Percentiles rank a stretch among this genome's conserved stretches.
Conservation (phyloP, 1,284 basidiomycete species). For the Phylloporus sp. region DNA sequence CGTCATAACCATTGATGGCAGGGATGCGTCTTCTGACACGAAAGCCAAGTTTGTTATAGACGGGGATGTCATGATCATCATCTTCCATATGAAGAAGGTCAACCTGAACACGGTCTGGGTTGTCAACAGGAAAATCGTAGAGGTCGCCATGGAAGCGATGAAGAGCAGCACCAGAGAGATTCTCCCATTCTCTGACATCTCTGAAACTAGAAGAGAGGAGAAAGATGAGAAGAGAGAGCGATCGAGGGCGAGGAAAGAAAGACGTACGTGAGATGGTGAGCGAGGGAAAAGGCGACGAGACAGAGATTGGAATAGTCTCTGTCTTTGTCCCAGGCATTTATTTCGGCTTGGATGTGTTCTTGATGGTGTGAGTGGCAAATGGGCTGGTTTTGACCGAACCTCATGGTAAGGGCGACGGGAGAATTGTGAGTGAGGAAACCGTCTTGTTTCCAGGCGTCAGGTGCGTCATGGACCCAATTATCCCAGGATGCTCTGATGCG, state of each 20-base stretch:
- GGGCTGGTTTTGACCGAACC: constrained; percentile 18
- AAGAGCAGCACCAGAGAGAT: not conserved
- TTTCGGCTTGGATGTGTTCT: not conserved
- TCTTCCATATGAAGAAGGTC: not conserved
- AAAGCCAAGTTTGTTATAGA: constrained; percentile 3
- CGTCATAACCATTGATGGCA: rapidly evolving
- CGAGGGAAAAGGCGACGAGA: constrained; percentile 2
- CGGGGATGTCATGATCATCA: not conserved
- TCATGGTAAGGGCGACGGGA: constrained; percentile 8
- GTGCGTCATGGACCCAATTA: not conserved
- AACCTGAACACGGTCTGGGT: not conserved
- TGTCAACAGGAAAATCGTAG: not conserved
- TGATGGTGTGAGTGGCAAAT: not conserved
- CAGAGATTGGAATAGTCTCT: not conserved
- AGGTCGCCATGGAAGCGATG: not conserved
- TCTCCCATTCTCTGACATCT: not conserved
- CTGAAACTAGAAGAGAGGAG: constrained; percentile 6
- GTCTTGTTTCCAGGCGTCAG: constrained; percentile 8
- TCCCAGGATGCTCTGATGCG: not conserved
- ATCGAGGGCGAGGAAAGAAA: not conserved
- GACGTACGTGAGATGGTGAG: constrained; percentile 10
- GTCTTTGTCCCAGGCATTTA: constrained; percentile 1
- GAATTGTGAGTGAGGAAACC: constrained; percentile 1
- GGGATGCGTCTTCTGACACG: not conserved
- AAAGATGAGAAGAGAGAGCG: too few species aligned